phyloP scores from a whole-genome alignment of 441 rosid species.

The Erodium texanum region DNA sequence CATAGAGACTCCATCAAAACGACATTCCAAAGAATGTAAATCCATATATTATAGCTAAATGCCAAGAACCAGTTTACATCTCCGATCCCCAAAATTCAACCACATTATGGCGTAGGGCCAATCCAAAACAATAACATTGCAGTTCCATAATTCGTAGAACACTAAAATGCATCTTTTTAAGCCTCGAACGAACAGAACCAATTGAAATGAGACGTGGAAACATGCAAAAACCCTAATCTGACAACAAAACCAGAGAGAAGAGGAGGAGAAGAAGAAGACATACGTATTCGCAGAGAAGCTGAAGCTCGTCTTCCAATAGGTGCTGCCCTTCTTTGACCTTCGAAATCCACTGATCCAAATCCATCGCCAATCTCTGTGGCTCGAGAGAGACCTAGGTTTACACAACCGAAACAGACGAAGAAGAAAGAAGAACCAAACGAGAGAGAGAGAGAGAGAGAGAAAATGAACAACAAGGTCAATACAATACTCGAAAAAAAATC shows the following conservation, averaged over 20 bases:
- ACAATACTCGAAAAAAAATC: too few relatives aligned
- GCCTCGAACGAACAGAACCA: background rate
- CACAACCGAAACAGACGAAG: background rate
- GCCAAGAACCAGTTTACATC: background rate
- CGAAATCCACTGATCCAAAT: constrained; percentile 50
- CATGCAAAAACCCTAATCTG: constrained; percentile 12
- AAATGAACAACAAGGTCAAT: too few relatives aligned
- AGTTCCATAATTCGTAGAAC: background rate
- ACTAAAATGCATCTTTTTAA: background rate
- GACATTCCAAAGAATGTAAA: background rate
- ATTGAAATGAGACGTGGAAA: background rate
- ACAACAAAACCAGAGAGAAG: background rate
- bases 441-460: background rate
- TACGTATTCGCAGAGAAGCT: constrained; percentile 98
- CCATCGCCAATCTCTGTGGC: constrained; percentile 1
- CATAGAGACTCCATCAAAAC: background rate
- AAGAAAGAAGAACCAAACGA: background rate
- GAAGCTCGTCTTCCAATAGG: constrained; percentile 94
- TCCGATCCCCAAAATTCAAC: background rate
- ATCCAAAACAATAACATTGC: background rate
- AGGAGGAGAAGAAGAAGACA: background rate
- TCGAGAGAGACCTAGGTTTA: background rate
- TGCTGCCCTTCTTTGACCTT: constrained; percentile 97
- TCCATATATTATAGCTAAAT: background rate
- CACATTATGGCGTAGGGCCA: background rate